Evolutionary conservation across 78 protist genomes (phyloP).

Genomic region (Creolimax fragrantissima): DNA sequence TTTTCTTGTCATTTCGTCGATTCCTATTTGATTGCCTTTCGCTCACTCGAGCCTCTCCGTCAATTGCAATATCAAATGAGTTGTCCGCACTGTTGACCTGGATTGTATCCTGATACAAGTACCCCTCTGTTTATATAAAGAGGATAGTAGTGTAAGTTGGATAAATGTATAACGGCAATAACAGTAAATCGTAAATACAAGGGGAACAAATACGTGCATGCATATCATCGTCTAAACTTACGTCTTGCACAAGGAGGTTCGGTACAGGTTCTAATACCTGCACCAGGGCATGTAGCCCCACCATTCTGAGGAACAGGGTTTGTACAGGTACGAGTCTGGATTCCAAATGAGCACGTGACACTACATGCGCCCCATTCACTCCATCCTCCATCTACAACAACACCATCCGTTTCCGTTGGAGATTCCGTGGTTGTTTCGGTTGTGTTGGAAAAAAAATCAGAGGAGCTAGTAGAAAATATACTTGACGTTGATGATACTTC

Average conservation of each 20-base stretch:
- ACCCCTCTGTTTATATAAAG: too few species aligned
- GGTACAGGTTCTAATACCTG: neutral
- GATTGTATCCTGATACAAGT: too few species aligned
- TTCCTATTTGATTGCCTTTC: too few species aligned
- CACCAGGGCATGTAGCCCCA: neutral
- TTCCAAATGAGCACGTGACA: neutral
- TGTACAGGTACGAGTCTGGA: conserved; percentile 19
- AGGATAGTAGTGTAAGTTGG: too few species aligned
- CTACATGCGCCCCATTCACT: neutral
- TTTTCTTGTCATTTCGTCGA: too few species aligned
- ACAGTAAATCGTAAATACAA: too few species aligned
- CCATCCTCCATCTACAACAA: neutral
- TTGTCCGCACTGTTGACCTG: too few species aligned
- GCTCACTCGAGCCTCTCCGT: too few species aligned
- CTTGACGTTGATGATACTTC: neutral
- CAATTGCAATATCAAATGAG: too few species aligned
- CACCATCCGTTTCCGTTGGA: neutral
- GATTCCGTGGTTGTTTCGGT: neutral
- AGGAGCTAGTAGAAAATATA: neutral
- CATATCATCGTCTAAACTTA: neutral
- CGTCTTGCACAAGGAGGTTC: neutral
- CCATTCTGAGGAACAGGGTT: neutral
- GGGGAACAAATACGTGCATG: too few species aligned
- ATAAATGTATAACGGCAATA: too few species aligned
- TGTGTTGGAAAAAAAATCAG: neutral